These are phyloP conservation scores for Scalesia atractyloides DNA, from an alignment of 129 eudicot species.

Conservation along the genomic window DNA sequence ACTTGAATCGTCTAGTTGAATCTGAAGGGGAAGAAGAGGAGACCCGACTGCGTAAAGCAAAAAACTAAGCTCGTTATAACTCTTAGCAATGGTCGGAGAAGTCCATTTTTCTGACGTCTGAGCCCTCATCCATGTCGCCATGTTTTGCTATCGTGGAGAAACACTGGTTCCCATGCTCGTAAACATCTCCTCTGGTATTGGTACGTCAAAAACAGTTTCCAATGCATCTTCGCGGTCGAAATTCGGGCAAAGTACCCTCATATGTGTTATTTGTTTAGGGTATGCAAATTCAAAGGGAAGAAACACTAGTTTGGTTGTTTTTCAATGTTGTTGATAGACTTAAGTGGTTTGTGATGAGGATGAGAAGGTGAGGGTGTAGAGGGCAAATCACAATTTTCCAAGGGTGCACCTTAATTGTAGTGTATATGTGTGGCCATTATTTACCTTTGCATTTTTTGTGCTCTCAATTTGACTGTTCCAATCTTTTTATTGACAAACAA, in stretches of 20 bases:
- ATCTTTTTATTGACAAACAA: background rate
- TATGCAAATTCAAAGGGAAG: background rate
- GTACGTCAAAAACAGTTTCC: slow-evolving; percentile 81
- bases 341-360: slow-evolving; percentile 15
- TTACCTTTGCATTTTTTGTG: slow-evolving; percentile 19
- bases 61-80: slow-evolving; percentile 83
- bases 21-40: slow-evolving; percentile 89
- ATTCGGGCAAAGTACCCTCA: slow-evolving; percentile 89
- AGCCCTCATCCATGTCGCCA: slow-evolving; percentile 96
- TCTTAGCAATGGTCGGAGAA: slow-evolving; percentile 60
- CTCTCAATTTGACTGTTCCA: slow-evolving; percentile 7
- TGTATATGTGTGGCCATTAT: slow-evolving; percentile 43
- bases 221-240: slow-evolving; percentile 72
- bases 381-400: slow-evolving; percentile 19
- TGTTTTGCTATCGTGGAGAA: slow-evolving; percentile 77
- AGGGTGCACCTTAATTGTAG: slow-evolving; percentile 52
- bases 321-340: slow-evolving; percentile 12
- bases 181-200: slow-evolving; percentile 88
- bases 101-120: slow-evolving; percentile 77
- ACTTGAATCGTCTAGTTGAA: slow-evolving; percentile 47
- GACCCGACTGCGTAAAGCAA: slow-evolving; percentile 72
- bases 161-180: slow-evolving; percentile 58
- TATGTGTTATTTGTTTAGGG: slow-evolving; percentile 6
- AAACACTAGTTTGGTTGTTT: background rate
- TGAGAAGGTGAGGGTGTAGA: slow-evolving; percentile 17